phyloP scores from a whole-genome alignment of 495 filamentous ascomycete genomes.

The Lophiotrema nucula region DNA sequence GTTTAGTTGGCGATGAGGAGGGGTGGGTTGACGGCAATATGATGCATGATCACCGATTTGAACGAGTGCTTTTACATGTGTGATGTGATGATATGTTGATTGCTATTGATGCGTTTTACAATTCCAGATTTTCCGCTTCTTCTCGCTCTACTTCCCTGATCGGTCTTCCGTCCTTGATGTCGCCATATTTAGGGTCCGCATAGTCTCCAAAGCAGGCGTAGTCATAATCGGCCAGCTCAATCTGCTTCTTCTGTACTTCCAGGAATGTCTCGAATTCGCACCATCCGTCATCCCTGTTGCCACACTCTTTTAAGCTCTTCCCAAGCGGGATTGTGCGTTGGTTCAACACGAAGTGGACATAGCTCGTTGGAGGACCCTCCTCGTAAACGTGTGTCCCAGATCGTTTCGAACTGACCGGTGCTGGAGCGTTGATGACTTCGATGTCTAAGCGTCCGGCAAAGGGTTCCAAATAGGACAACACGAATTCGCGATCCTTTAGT shows the following conservation, averaged over 20 bases:
- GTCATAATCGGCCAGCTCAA: constrained; percentile 50
- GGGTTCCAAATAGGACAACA: constrained; percentile 56
- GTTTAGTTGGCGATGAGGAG: too few species aligned
- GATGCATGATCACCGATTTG: too few species aligned
- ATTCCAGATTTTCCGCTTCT: too few species aligned
- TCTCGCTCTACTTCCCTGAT: too few species aligned
- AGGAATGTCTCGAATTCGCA: constrained; percentile 61
- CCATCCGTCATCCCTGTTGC: constrained; percentile 61
- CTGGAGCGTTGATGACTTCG: constrained; percentile 59
- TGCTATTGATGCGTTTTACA: too few species aligned
- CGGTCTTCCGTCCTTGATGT: constrained; percentile 46
- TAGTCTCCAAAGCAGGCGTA: constrained; percentile 56
- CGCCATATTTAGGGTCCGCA: constrained; percentile 44
- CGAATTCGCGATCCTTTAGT: constrained; percentile 50
- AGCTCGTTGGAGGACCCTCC: constrained; percentile 48
- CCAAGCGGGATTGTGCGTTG: constrained; percentile 62
- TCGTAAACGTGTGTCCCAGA: constrained; percentile 12
- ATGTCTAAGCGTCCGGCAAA: constrained; percentile 64
- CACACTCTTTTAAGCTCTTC: constrained; percentile 56
- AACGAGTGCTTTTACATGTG: too few species aligned
- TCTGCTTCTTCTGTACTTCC: constrained; percentile 41
- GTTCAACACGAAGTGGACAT: constrained; percentile 65
- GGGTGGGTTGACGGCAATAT: too few species aligned
- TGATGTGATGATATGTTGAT: too few species aligned
- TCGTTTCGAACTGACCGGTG: constrained; percentile 49